phyloP scores from a whole-genome alignment of 305 asterid species.

The Rubia peregrina region DNA sequence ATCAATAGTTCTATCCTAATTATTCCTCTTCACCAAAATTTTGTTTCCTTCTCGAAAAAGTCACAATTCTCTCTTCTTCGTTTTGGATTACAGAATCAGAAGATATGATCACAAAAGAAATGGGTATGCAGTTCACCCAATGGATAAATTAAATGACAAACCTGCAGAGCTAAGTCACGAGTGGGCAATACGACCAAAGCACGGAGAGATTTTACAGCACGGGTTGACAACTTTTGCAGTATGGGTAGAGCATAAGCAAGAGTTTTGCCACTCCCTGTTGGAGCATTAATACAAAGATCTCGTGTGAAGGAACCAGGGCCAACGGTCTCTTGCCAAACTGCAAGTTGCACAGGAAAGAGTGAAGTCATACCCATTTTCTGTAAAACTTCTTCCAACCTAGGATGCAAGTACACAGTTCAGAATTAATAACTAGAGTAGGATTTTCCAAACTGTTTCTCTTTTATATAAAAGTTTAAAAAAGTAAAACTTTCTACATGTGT shows the following conservation, averaged over 20 bases:
- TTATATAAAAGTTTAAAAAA: background rate
- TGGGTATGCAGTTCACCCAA: background rate
- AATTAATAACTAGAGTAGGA: background rate
- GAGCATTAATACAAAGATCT: slow-evolving; percentile 79
- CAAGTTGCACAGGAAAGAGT: slow-evolving; percentile 75
- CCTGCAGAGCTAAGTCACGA: slow-evolving; percentile 93
- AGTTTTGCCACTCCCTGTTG: slow-evolving; percentile 94
- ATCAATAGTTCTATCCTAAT: background rate
- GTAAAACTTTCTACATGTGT: background rate
- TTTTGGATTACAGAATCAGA: background rate
- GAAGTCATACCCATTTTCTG: slow-evolving; percentile 51
- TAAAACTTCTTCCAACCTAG: slow-evolving; percentile 59
- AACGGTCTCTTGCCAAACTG: slow-evolving; percentile 84
- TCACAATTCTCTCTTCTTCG: background rate
- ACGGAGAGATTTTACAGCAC: slow-evolving; percentile 61
- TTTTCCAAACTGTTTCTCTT: background rate
- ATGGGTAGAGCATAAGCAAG: slow-evolving; percentile 86
- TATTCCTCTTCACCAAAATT: background rate
- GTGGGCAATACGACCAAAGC: slow-evolving; percentile 94
- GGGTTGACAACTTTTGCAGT: slow-evolving; percentile 62
- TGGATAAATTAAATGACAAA: slow-evolving; percentile 12
- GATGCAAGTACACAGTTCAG: slow-evolving; percentile 7
- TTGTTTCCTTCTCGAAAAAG: background rate
- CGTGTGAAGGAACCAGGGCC: slow-evolving; percentile 87
- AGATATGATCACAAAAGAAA: background rate